phyloP scores from a whole-genome alignment of 345 rosid genomes.

The Viola odorata region DNA sequence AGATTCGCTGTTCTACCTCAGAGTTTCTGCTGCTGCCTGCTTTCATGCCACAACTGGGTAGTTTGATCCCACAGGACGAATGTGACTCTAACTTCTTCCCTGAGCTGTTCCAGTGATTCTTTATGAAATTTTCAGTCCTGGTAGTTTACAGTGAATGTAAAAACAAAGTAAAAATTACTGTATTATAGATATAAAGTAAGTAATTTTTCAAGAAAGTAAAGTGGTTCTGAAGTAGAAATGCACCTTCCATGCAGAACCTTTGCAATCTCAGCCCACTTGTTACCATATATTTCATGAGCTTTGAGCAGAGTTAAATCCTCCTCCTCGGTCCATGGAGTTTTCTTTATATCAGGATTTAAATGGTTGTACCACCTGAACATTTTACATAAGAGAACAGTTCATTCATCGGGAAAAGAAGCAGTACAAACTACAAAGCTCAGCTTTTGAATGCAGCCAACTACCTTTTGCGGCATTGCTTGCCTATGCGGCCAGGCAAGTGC shows the following conservation, averaged over 20 bases:
- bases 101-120: constrained; percentile 24
- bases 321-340: constrained; percentile 18
- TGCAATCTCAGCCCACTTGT: constrained; percentile 19
- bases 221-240: not conserved
- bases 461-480: constrained; percentile 19
- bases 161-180: not conserved
- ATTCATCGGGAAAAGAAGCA: not conserved
- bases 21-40: constrained; percentile 1
- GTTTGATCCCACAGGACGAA: not conserved
- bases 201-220: not conserved
- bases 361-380: constrained; percentile 25
- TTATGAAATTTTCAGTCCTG: constrained; percentile 24
- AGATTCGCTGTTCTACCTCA: not conserved
- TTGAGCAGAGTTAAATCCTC: constrained; percentile 11
- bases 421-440: not conserved
- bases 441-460: not conserved
- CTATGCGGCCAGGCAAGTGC: constrained; percentile 12
- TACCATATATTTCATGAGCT: constrained; percentile 13
- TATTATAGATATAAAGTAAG: not conserved
- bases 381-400: not conserved
- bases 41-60: not conserved
- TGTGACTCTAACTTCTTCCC: constrained; percentile 12
- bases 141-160: not conserved
- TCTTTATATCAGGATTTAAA: constrained; percentile 19
- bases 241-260: constrained; percentile 21